Conservation (phyloP, 257 asterid species). For the Solanum sparsipilum region DNA sequence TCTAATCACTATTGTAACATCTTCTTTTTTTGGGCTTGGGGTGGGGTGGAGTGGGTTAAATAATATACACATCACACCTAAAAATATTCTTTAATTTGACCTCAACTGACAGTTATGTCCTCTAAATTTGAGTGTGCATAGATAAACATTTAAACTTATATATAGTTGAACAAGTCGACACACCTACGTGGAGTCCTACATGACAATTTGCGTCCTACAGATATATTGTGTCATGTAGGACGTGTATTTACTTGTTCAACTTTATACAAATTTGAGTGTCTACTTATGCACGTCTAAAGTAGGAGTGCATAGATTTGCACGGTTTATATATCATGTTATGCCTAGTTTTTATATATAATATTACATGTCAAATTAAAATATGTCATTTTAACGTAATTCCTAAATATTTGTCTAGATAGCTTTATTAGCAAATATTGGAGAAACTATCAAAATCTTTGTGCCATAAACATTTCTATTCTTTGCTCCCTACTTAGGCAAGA, state of each 20-base stretch:
- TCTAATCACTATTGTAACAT: not conserved
- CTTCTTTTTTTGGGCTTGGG: not conserved
- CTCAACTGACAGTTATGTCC: too few species aligned
- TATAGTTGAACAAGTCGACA: too few species aligned
- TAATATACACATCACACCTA: not conserved
- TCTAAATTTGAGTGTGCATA: not conserved
- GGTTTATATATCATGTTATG: not conserved
- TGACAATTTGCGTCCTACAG: not conserved
- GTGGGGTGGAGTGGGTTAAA: not conserved
- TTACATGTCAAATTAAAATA: not conserved
- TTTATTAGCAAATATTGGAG: not conserved
- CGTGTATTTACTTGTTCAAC: not conserved
- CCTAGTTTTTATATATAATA: not conserved
- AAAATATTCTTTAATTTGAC: too few species aligned
- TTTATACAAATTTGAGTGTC: too few species aligned
- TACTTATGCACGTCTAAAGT: too few species aligned
- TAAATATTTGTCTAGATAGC: not conserved
- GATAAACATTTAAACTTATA: too few species aligned
- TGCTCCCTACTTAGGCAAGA: not conserved
- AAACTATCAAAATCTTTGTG: not conserved
- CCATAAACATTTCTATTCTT: not conserved
- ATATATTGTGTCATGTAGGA: too few species aligned
- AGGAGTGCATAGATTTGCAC: accelerated
- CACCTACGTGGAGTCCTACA: not conserved
- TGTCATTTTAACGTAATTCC: not conserved